phyloP scores from a whole-genome alignment of 208 protist species.

The Trichomonas vaginalis region DNA sequence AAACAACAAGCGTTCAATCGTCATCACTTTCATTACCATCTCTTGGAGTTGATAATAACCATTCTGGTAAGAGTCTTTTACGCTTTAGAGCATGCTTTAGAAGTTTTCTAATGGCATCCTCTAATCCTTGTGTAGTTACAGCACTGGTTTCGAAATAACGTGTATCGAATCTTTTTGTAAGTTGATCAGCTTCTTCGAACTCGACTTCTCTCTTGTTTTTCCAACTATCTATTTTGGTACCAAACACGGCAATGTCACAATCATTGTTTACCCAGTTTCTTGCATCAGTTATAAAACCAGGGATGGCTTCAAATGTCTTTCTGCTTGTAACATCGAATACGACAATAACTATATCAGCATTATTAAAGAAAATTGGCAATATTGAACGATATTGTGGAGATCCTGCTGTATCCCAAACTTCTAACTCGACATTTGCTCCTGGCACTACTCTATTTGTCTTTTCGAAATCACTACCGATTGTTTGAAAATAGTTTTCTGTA shows the following conservation, averaged over 20 bases:
- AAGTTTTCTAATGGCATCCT: background rate
- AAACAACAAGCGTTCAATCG: background rate
- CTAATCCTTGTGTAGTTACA: background rate
- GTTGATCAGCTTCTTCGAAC: background rate
- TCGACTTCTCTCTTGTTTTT: background rate
- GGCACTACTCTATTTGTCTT: background rate
- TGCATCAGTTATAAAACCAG: background rate
- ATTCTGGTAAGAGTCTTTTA: background rate
- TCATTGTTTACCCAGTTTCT: background rate
- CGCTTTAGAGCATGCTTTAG: background rate
- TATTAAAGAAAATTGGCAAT: background rate
- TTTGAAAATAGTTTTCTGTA: background rate
- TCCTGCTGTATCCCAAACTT: slow-evolving; percentile 8
- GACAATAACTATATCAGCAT: background rate
- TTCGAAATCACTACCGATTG: background rate
- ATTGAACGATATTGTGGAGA: background rate
- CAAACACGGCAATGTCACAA: background rate
- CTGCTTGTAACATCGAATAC: background rate
- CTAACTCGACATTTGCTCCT: background rate
- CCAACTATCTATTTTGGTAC: background rate
- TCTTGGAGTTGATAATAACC: background rate
- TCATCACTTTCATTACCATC: background rate
- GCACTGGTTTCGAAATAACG: slow-evolving; percentile 11
- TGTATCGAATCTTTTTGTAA: background rate
- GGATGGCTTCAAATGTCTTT: background rate